These are phyloP conservation scores for Notholithocarpus densiflorus DNA, from an alignment of 306 rosid species.

Conservation along the genomic window DNA sequence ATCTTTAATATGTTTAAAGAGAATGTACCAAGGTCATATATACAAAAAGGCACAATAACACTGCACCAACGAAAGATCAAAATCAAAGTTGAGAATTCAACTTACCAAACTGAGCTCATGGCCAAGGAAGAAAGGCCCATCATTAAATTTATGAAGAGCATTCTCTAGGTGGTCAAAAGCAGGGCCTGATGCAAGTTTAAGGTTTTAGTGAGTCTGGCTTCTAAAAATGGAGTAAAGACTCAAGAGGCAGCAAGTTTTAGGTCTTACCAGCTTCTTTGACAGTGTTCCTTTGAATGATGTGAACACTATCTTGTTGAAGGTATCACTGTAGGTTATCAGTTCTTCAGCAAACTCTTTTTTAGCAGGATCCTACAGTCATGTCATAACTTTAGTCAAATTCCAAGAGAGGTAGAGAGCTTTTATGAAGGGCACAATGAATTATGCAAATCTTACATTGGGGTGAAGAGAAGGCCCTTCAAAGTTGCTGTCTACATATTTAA, in stretches of 20 bases:
- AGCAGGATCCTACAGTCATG: constrained; percentile 45
- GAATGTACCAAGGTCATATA: too few species aligned
- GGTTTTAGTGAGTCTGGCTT: not conserved
- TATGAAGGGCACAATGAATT: not conserved
- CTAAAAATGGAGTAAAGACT: not conserved
- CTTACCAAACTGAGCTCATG: constrained; percentile 60
- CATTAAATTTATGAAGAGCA: constrained; percentile 65
- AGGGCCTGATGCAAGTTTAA: constrained; percentile 33
- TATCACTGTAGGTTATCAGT: constrained; percentile 46
- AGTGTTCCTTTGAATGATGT: constrained; percentile 39
- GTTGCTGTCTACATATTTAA: constrained; percentile 64
- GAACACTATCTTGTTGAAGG: constrained; percentile 28
- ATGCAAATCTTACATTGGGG: constrained; percentile 46
- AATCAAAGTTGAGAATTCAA: not conserved
- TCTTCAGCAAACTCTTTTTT: constrained; percentile 47
- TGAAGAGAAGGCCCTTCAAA: constrained; percentile 55
- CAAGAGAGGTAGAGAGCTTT: not conserved
- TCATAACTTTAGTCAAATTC: not conserved
- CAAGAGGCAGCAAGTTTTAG: not conserved
- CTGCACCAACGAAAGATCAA: not conserved
- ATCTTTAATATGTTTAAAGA: too few species aligned
- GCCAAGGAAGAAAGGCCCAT: constrained; percentile 76
- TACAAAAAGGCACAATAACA: not conserved
- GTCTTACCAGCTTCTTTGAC: constrained; percentile 42
- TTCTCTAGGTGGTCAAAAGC: constrained; percentile 76